These are phyloP conservation scores for Fusarium sp. DNA, from an alignment of 2,329 filamentous ascomycete species.

Conservation along the genomic window DNA sequence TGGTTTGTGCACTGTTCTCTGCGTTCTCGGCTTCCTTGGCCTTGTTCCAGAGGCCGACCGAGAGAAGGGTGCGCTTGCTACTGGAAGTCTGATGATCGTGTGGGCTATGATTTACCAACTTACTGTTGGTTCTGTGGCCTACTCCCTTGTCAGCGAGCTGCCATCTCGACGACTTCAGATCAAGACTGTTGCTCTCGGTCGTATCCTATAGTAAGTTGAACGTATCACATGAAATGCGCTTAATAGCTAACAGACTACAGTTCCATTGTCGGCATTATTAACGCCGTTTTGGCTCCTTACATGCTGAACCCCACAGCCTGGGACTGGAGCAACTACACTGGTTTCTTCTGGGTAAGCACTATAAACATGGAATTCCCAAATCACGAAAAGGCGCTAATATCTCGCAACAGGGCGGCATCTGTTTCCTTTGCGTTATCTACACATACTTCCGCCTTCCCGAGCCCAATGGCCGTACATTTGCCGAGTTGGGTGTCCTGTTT, in stretches of 20 bases:
- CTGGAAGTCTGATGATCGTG: slow-evolving; percentile 84
- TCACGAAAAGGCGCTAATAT: neutral
- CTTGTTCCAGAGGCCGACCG: slow-evolving; percentile 75
- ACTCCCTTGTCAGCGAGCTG: slow-evolving; percentile 88
- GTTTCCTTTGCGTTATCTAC: slow-evolving; percentile 85
- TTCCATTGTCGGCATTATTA: slow-evolving; percentile 87
- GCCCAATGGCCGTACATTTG: slow-evolving; percentile 84
- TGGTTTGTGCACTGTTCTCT: slow-evolving; percentile 81
- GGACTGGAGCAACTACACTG: slow-evolving; percentile 90
- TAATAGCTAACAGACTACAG: slow-evolving; percentile 52
- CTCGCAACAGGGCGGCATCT: slow-evolving; percentile 67
- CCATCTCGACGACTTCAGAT: slow-evolving; percentile 87
- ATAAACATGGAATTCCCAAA: slow-evolving; percentile 28
- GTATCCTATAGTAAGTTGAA: slow-evolving; percentile 80
- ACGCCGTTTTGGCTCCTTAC: slow-evolving; percentile 86
- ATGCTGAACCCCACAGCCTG: slow-evolving; percentile 92
- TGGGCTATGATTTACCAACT: slow-evolving; percentile 90
- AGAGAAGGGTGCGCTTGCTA: slow-evolving; percentile 77
- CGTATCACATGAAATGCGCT: too few relatives aligned
- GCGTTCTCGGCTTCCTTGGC: slow-evolving; percentile 87
- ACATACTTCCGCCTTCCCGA: slow-evolving; percentile 75
- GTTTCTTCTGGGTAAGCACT: slow-evolving; percentile 81
- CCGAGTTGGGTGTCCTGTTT: slow-evolving; percentile 88
- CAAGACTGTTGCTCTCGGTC: slow-evolving; percentile 90
- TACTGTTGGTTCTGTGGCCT: slow-evolving; percentile 90